phyloP scores from a whole-genome alignment of 2,329 filamentous ascomycete genomes.

The Epichloe gansuensis region DNA sequence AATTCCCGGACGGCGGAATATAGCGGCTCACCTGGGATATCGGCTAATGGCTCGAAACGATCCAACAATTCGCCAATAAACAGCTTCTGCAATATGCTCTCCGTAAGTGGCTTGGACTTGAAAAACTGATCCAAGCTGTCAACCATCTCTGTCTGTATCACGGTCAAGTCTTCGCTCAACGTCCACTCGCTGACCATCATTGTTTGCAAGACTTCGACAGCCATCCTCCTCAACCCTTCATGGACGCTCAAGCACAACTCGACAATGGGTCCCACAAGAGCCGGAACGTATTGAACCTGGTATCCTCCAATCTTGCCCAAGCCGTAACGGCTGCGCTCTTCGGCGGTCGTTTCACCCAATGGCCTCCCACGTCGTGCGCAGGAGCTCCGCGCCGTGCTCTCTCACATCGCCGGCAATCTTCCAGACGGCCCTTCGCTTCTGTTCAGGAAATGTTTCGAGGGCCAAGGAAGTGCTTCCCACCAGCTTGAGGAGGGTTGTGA shows the following conservation, averaged over 20 bases:
- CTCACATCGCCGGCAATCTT: slow-evolving; percentile 96
- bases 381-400: slow-evolving; percentile 76
- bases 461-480: slow-evolving; percentile 82
- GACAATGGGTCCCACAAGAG: slow-evolving; percentile 80
- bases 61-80: slow-evolving; percentile 79
- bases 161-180: slow-evolving; percentile 77
- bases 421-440: slow-evolving; percentile 93
- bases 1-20: slow-evolving; percentile 67
- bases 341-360: slow-evolving; percentile 82
- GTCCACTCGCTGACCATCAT: slow-evolving; percentile 99
- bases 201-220: slow-evolving; percentile 84
- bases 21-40: slow-evolving; percentile 57
- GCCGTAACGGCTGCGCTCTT: slow-evolving; percentile 68
- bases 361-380: slow-evolving; percentile 81
- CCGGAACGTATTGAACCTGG: slow-evolving; percentile 95
- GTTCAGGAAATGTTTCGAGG: slow-evolving; percentile 90
- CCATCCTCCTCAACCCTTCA: slow-evolving; percentile 77
- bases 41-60: slow-evolving; percentile 61
- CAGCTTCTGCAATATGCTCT: slow-evolving; percentile 82
- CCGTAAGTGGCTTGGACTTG: slow-evolving; percentile 76
- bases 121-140: slow-evolving; percentile 84
- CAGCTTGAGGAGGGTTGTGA: slow-evolving; percentile 76
- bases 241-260: slow-evolving; percentile 93
- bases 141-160: slow-evolving; percentile 93
- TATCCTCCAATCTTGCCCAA: slow-evolving; percentile 84